Percentiles rank a stretch among this genome's conserved stretches.
phyloP scores from a whole-genome alignment of 2,329 filamentous ascomycete species.

The Aspergillus melleus region DNA sequence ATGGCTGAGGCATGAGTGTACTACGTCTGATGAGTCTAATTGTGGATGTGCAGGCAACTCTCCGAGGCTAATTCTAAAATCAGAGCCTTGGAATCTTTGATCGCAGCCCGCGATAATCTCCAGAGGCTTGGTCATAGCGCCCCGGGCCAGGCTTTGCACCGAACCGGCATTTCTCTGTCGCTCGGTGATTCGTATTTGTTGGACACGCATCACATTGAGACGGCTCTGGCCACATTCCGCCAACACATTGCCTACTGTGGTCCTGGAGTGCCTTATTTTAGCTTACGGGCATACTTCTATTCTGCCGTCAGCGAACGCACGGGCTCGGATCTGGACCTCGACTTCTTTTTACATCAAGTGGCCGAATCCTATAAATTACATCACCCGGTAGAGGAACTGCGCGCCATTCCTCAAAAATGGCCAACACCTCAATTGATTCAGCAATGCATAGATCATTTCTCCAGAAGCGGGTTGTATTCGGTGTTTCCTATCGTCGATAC shows the following conservation, averaged over 20 bases:
- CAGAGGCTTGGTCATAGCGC: neutral
- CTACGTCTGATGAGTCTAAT: neutral
- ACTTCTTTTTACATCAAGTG: neutral
- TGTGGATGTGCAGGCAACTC: conserved; percentile 13
- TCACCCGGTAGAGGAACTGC: neutral
- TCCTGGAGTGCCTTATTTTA: neutral
- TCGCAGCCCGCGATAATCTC: neutral
- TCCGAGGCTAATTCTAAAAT: conserved; percentile 19
- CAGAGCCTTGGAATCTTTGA: conserved; percentile 4
- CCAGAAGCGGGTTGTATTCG: neutral
- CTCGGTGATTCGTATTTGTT: neutral
- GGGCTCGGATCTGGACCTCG: neutral
- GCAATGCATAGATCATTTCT: conserved; percentile 1
- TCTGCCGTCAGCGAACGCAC: neutral
- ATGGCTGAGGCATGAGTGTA: too few species aligned
- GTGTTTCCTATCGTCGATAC: conserved; percentile 24
- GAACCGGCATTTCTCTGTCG: neutral
- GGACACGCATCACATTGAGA: neutral
- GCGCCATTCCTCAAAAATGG: neutral
- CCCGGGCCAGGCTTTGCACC: neutral
- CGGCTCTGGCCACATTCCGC: neutral
- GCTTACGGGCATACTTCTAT: neutral
- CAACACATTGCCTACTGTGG: neutral
- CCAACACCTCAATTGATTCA: neutral
- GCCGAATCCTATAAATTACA: neutral